Evolutionary conservation across 1,284 basidiomycete species (phyloP).

Genomic region (Ustilago nuda): DNA sequence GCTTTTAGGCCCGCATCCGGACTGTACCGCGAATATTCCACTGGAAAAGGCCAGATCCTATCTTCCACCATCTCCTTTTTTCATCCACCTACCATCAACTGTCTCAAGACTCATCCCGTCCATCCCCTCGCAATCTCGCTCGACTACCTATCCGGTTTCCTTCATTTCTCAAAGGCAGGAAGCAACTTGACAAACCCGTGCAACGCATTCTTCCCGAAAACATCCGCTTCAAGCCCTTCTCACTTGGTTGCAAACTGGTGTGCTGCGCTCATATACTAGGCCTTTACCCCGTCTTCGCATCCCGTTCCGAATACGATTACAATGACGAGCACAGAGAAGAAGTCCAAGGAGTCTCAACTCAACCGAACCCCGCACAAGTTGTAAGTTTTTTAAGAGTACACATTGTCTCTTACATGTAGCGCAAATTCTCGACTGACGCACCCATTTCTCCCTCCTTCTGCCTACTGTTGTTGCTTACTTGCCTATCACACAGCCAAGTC

Average conservation of each 20-base stretch:
- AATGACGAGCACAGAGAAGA: conserved; percentile 47
- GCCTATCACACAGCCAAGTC: conserved; percentile 29
- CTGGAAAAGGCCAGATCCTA: conserved; percentile 3
- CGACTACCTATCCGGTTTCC: neutral
- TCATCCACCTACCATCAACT: conserved; percentile 15
- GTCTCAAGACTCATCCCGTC: conserved; percentile 5
- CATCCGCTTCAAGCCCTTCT: neutral
- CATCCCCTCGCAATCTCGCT: conserved; percentile 2
- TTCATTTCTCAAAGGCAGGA: neutral
- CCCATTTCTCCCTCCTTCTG: neutral
- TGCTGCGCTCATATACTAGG: neutral
- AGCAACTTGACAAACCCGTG: neutral
- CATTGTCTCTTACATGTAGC: neutral
- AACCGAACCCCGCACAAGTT: conserved; percentile 43
- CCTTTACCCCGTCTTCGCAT: neutral
- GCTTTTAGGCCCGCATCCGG: conserved; percentile 9
- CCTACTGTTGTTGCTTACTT: neutral
- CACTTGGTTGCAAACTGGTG: neutral
- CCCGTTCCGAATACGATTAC: neutral
- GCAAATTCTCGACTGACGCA: conserved; percentile 5
- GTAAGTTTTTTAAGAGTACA: conserved; percentile 14
- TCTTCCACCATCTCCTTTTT: conserved; percentile 7
- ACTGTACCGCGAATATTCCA: conserved; percentile 31
- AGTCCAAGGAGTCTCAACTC: conserved; percentile 46
- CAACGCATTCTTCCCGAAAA: neutral